Percentiles rank a stretch among this genome's conserved stretches.
These are phyloP conservation scores for Ceratobasidium theobromae DNA, from an alignment of 1,284 basidiomycete genomes.

Conservation along the genomic window DNA sequence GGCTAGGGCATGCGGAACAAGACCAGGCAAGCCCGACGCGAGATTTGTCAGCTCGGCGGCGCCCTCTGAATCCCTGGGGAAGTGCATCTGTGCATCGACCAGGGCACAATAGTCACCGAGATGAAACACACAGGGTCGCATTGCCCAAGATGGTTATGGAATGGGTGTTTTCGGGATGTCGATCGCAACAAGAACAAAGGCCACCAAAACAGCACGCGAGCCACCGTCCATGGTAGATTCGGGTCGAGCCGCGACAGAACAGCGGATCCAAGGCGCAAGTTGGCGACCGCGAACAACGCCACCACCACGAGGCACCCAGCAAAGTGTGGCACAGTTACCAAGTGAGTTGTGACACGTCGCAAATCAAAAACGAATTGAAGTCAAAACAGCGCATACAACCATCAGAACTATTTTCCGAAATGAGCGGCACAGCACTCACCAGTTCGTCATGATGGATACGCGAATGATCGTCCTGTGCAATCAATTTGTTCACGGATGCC, in stretches of 20 bases:
- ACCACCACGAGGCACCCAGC: background rate
- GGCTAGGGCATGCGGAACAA: background rate
- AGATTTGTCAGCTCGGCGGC: no score
- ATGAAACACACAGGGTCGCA: constrained; percentile 6
- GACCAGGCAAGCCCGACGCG: background rate
- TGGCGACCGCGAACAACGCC: constrained; percentile 12
- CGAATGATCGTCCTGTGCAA: constrained; percentile 6
- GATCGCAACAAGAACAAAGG: background rate
- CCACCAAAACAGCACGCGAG: background rate
- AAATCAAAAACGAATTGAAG: constrained; percentile 2
- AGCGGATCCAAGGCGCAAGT: background rate
- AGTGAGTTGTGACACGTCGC: background rate
- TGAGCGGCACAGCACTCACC: constrained; percentile 7
- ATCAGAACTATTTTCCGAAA: constrained; percentile 7
- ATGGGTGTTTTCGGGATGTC: background rate
- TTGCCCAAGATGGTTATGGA: background rate
- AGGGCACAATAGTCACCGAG: constrained; percentile 20
- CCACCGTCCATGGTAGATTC: background rate
- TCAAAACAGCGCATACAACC: constrained; percentile 16
- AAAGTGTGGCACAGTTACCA: background rate
- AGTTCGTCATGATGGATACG: background rate
- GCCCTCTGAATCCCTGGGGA: background rate
- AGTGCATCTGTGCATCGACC: constrained; percentile 10
- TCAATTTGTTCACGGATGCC: constrained; percentile 1
- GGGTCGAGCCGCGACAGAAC: no score